Evolutionary conservation across 140 eudicot genomes (phyloP), one percentile per base, ranked within the genome.

Genomic region (Erigeron philadelphicus): DNA sequence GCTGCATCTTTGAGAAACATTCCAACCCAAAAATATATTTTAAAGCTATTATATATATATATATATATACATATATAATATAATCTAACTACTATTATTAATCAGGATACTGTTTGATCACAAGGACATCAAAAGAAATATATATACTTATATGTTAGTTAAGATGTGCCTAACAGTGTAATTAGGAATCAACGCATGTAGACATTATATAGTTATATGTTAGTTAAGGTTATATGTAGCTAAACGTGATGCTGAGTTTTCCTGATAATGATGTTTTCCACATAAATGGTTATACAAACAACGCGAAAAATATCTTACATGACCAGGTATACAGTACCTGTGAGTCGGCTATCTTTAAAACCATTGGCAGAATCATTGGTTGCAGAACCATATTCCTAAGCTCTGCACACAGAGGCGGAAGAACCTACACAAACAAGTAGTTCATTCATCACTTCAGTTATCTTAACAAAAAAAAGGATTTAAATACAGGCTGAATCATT

Each of bases 351-450:
- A 93, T 93, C 55, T 85, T 89, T 73, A 93, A 78, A 75, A 93
- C 98, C 98, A 93, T 93, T 64, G 98, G 98, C 61, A 93, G 84
- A 80, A 93, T 93, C 93, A 93, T 93, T 17, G 98, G 98, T 68
- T 93, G 98, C 98, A 93, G 83, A 19, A 89, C 98, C 90, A 93
- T 70, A 80, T 93, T 93, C 50, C 96, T 76, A 63, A 93, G 96
- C 82, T 93, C 98, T 16, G 98, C 96, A 83, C 98, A 93, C 55
- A 93, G 98, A 50, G 98, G 98, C 11, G 98, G 98, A 68, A 93
- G 98, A 76, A 93, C 98, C 98, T 93, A 85, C 65, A 79, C 70
- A 54, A 66, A 65, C 16, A 66, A 52, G 18, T 38, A 52, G 66
- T 58, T 43, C 21, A 62, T 11, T 54, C 35, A 13, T 71, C 68